These are phyloP conservation scores for Cyberlindnera euphorbiiphila DNA, from an alignment of 805 yeast species.

Conservation along the genomic window DNA sequence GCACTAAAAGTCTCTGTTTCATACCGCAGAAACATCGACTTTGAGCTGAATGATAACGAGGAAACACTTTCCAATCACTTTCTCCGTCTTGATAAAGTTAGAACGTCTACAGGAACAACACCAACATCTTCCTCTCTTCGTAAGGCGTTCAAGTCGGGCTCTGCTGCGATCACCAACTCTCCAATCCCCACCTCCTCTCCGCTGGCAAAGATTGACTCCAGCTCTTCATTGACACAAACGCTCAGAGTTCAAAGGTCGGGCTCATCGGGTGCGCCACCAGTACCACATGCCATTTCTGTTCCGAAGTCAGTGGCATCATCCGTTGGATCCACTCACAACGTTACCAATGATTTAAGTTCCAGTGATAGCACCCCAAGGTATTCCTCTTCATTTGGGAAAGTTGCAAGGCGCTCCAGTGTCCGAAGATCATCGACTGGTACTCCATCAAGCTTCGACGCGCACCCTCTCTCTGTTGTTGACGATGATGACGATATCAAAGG, in stretches of 20 bases:
- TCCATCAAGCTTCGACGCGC: constrained; percentile 31
- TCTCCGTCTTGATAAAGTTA: constrained; percentile 39
- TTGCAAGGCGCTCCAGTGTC: constrained; percentile 47
- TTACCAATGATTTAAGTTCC: constrained; percentile 29
- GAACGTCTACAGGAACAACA: constrained; percentile 8
- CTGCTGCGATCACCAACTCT: constrained; percentile 27
- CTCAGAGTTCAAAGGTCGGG: constrained; percentile 39
- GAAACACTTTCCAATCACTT: constrained; percentile 58
- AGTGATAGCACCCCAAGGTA: constrained; percentile 54
- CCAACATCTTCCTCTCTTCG: constrained; percentile 20
- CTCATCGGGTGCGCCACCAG: constrained; percentile 14
- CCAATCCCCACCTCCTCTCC: constrained; percentile 27
- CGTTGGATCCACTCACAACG: constrained; percentile 16
- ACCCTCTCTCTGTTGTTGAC: constrained; percentile 4
- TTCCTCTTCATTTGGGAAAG: constrained; percentile 70
- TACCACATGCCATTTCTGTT: constrained; percentile 22
- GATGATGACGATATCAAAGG: constrained; percentile 59
- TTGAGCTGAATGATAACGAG: constrained; percentile 64
- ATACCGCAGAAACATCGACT: constrained; percentile 68
- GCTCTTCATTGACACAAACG: constrained; percentile 38
- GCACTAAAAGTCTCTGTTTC: constrained; percentile 71
- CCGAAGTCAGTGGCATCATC: constrained; percentile 29
- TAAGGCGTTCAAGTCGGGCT: constrained; percentile 33
- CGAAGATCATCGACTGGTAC: constrained; percentile 32
- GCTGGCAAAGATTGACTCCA: constrained; percentile 41